Conservation (phyloP, 345 rosid species). For the Citropsis articulata region DNA sequence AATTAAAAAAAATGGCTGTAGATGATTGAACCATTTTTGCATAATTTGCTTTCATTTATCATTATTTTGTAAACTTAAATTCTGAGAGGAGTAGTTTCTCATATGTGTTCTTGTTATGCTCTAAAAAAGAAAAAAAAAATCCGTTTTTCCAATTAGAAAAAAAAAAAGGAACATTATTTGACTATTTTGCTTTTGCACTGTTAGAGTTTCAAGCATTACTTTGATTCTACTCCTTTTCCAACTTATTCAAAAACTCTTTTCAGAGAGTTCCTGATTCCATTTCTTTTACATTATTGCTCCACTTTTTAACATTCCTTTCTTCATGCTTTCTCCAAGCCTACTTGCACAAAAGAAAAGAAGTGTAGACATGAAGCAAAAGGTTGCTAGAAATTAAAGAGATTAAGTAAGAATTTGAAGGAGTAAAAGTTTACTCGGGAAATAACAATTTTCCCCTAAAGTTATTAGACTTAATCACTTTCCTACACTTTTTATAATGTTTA, state of each 20-base stretch:
- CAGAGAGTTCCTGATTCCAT: not conserved
- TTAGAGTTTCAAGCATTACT: constrained; percentile 11
- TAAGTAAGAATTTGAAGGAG: not conserved
- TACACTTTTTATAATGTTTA: no score
- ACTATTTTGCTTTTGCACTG: not conserved
- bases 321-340: not conserved
- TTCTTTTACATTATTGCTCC: not conserved
- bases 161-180: no score
- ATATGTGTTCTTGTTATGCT: no score
- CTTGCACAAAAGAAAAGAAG: not conserved
- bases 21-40: no score
- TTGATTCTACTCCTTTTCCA: constrained; percentile 27
- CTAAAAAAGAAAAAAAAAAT: no score
- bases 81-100: no score
- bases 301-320: constrained; percentile 33
- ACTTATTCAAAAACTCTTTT: not conserved
- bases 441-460: no score
- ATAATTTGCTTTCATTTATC: no score
- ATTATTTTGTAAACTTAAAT: no score
- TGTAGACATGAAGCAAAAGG: not conserved
- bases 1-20: no score
- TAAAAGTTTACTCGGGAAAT: not conserved
- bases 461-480: no score
- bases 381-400: not conserved
- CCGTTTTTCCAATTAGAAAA: no score